A percentile compares a stretch with the other conserved stretches of the same genome.
These are phyloP conservation scores for Petunia hybrid DNA, from an alignment of 305 asterid genomes.

Conservation along the genomic window DNA sequence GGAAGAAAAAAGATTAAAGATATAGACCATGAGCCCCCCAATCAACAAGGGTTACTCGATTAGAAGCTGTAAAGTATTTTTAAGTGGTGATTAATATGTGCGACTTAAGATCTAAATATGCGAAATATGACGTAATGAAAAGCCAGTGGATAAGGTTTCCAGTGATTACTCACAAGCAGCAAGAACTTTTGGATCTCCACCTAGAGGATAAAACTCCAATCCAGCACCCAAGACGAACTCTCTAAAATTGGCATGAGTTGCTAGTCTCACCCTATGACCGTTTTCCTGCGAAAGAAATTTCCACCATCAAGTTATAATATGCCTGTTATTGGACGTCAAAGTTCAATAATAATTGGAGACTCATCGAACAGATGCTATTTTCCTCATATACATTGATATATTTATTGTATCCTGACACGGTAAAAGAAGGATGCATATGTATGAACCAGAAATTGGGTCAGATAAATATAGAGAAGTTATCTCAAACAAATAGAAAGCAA, in stretches of 20 bases:
- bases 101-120: neutral
- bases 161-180: slow-evolving; percentile 79
- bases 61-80: neutral
- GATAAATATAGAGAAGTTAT: slow-evolving; percentile 10
- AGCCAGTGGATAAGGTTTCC: neutral
- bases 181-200: slow-evolving; percentile 94
- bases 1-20: neutral
- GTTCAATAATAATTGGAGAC: slow-evolving; percentile 17
- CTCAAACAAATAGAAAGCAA: neutral
- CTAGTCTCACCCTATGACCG: slow-evolving; percentile 93
- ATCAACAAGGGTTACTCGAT: neutral
- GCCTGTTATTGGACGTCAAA: slow-evolving; percentile 30
- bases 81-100: neutral
- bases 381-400: slow-evolving; percentile 21
- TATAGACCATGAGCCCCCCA: neutral
- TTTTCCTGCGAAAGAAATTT: slow-evolving; percentile 63
- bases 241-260: slow-evolving; percentile 83
- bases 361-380: slow-evolving; percentile 2
- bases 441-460: slow-evolving; percentile 17
- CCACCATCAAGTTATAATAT: slow-evolving; percentile 31
- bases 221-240: slow-evolving; percentile 86
- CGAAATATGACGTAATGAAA: slow-evolving; percentile 8
- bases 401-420: neutral
- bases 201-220: slow-evolving; percentile 91
- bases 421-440: slow-evolving; percentile 16